These are phyloP conservation scores for Akanthomyces lecanii DNA, from an alignment of 2,329 filamentous ascomycete genomes.

Conservation along the genomic window DNA sequence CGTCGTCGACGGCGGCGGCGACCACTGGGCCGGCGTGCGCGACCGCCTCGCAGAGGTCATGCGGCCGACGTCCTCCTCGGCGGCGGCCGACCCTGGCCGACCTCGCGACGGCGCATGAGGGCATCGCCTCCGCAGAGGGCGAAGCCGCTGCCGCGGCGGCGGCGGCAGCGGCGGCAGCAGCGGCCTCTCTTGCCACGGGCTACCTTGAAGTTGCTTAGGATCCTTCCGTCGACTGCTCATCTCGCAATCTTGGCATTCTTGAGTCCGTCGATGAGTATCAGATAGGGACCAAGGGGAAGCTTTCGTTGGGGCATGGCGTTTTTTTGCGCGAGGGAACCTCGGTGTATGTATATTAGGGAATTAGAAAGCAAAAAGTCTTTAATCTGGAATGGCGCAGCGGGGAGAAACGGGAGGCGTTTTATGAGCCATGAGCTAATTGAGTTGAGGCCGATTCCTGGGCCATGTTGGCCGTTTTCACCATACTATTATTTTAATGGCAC, in stretches of 20 bases:
- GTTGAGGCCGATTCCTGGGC: neutral
- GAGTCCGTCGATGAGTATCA: neutral
- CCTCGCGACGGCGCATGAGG: slow-evolving; percentile 43
- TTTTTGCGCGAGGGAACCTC: too few relatives aligned
- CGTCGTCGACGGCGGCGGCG: slow-evolving; percentile 48
- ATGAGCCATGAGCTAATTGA: neutral
- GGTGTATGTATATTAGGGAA: neutral
- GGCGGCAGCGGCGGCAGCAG: slow-evolving; percentile 29
- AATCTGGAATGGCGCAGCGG: neutral
- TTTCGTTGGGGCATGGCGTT: neutral
- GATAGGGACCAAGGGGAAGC: too few relatives aligned
- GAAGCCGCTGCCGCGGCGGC: slow-evolving; percentile 20
- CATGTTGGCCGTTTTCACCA: neutral
- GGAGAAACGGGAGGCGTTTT: neutral
- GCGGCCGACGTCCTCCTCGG: slow-evolving; percentile 33
- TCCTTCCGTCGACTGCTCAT: neutral
- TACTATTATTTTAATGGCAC: too few relatives aligned
- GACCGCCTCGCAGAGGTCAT: slow-evolving; percentile 37
- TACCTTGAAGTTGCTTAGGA: slow-evolving; percentile 31
- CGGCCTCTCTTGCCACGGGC: slow-evolving; percentile 32
- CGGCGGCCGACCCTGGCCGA: slow-evolving; percentile 44
- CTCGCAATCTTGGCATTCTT: neutral
- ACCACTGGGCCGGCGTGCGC: slow-evolving; percentile 55
- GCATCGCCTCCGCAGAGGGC: slow-evolving; percentile 26
- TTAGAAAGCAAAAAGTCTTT: neutral